These are phyloP conservation scores for Cryptococcus wingfieldii DNA, from an alignment of 1,284 basidiomycete species.

Conservation along the genomic window DNA sequence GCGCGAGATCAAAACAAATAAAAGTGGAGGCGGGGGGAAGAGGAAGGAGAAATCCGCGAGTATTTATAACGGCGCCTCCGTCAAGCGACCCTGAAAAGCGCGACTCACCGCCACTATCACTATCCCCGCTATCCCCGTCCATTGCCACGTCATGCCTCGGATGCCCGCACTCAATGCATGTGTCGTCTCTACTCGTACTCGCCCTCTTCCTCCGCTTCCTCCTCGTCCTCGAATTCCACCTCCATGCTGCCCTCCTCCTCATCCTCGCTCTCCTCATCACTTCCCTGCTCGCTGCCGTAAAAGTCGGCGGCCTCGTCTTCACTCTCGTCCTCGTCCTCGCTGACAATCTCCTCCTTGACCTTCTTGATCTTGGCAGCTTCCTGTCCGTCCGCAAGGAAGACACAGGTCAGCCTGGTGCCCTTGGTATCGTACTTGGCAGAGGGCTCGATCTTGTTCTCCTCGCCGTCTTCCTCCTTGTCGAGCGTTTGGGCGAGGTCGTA, in stretches of 20 bases:
- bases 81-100: no score
- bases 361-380: constrained; percentile 51
- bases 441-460: constrained; percentile 54
- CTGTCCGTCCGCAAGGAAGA: constrained; percentile 60
- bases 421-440: constrained; percentile 72
- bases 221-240: constrained; percentile 20
- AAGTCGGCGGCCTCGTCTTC: constrained; percentile 13
- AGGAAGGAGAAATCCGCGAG: constrained; percentile 35
- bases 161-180: background rate
- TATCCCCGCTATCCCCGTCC: no score
- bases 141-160: background rate
- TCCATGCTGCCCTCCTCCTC: constrained; percentile 49
- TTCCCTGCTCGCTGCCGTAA: constrained; percentile 15
- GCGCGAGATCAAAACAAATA: constrained; percentile 5
- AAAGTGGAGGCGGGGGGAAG: constrained; percentile 35
- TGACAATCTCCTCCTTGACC: constrained; percentile 31
- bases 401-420: constrained; percentile 74
- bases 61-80: constrained; percentile 20
- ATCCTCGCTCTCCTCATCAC: constrained; percentile 26
- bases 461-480: constrained; percentile 10
- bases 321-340: constrained; percentile 49
- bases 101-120: background rate
- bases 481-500: constrained; percentile 58
- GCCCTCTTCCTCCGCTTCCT: constrained; percentile 15
- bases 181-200: constrained; percentile 5